These are phyloP conservation scores for Talaromyces sp. DNA, from an alignment of 2,329 filamentous ascomycete species.

Conservation along the genomic window DNA sequence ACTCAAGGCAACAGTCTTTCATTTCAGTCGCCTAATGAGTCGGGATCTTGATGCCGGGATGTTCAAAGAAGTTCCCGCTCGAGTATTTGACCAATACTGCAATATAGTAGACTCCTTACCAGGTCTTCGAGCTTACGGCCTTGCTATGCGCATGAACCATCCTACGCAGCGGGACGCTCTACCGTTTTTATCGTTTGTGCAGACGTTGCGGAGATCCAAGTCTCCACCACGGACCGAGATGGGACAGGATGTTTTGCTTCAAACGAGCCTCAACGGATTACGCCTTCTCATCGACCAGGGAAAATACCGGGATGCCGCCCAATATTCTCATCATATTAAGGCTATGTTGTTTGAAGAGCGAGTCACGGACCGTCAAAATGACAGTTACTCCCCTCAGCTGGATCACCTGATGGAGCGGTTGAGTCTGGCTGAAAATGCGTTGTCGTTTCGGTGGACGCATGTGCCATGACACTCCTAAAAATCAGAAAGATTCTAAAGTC, in stretches of 20 bases:
- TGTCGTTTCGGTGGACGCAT: not conserved
- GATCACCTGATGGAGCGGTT: slow-evolving; percentile 27
- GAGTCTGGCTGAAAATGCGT: slow-evolving; percentile 21
- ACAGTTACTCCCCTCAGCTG: slow-evolving; percentile 23
- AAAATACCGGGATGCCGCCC: slow-evolving; percentile 28
- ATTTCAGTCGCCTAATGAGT: slow-evolving; percentile 28
- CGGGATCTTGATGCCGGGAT: slow-evolving; percentile 23
- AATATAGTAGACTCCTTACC: slow-evolving; percentile 25
- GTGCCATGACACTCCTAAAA: not conserved
- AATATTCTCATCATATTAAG: slow-evolving; percentile 31
- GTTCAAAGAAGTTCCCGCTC: slow-evolving; percentile 25
- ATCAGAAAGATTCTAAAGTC: not conserved
- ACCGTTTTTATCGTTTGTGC: slow-evolving; percentile 31
- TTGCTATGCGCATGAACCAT: slow-evolving; percentile 36
- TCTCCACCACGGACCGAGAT: not conserved
- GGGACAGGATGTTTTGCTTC: slow-evolving; percentile 30
- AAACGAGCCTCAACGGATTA: slow-evolving; percentile 37
- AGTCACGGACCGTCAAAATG: slow-evolving; percentile 17
- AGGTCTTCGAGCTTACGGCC: slow-evolving; percentile 25
- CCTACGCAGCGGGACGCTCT: slow-evolving; percentile 33
- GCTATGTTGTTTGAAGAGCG: slow-evolving; percentile 28
- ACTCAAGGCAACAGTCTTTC: slow-evolving; percentile 26
- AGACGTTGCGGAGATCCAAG: slow-evolving; percentile 20
- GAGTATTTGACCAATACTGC: slow-evolving; percentile 34
- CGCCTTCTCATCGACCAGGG: slow-evolving; percentile 35